Evolutionary conservation across 1,139 yeast species (phyloP), one percentile per base, ranked within the genome.

Genomic region (Protomyces pachydermus): DNA sequence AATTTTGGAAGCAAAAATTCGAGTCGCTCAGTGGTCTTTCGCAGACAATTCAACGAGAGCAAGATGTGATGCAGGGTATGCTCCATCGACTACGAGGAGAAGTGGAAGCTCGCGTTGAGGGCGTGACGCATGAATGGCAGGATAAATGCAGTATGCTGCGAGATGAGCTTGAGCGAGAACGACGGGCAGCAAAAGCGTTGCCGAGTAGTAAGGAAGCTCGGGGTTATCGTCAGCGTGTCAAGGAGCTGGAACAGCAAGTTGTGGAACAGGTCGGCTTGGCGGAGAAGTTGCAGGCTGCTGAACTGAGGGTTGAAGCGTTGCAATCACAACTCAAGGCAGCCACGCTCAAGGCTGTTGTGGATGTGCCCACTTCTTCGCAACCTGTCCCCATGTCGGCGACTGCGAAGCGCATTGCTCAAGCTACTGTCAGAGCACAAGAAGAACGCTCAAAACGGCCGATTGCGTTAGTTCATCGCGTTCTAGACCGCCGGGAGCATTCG

Each of bases 1-100:
- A 58, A 52, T 58, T 51, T 50, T 58, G 62, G 62, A 58, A 52
- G 35, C 39, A 50, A 25, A 58, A 58, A 34, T 58, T 58, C 32
- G 45, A 39, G 34, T 48, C 53, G n/a, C 38, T 58, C 8, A 16
- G 45, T 16, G 38, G 45, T 16, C 45, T 58, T n/a, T 32, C 56
- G 16, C 51, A 38, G 20, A 39, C 39, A 12, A 50, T 58, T 38
- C 28, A 45, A 32, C 12, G 12, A 39, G 62, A 58, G 16, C 62
- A 58, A 35, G 39, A 52, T 50, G 45, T 51, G n/a, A 58, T 58
- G 62, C 50, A 58, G 45, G 38, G 42, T 8, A 50, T 38, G 10
- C 45, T 58, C 34, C 10, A 32, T 20, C 34, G 34, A 16, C 37
- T 58, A 14, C 28, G 52, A 10, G 35, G 4, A 16, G 42, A 39